Conservation (phyloP, 352 stramenopile genomes). For the Pythium phragmiticola region DNA sequence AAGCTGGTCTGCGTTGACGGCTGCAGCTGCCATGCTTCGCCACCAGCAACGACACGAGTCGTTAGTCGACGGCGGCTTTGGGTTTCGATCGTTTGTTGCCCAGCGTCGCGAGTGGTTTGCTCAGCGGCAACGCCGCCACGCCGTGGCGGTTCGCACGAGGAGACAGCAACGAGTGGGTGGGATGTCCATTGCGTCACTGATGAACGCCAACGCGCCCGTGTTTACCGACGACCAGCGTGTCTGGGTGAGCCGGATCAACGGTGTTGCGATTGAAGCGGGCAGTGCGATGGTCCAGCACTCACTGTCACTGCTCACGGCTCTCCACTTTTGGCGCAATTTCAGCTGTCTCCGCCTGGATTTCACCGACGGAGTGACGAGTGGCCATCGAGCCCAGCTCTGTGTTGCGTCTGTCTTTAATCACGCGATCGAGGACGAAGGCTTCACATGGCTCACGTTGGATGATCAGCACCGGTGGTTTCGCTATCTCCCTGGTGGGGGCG, state of each 20-base stretch:
- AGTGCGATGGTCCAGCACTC: background rate
- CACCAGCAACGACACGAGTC: background rate
- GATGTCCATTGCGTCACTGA: background rate
- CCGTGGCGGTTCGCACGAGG: background rate
- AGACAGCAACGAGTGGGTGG: background rate
- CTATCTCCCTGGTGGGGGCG: slow-evolving; percentile 7
- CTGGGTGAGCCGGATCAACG: slow-evolving; percentile 9
- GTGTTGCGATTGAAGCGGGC: slow-evolving; percentile 6
- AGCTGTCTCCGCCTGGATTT: slow-evolving; percentile 8
- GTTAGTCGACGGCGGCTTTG: background rate
- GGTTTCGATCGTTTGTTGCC: slow-evolving; percentile 8
- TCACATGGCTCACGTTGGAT: slow-evolving; percentile 10
- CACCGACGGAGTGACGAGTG: background rate
- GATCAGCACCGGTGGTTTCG: slow-evolving; percentile 15
- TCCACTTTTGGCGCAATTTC: slow-evolving; percentile 17
- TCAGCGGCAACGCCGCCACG: background rate
- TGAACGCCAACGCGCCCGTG: background rate
- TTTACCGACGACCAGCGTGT: slow-evolving; percentile 6
- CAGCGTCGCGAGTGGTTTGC: slow-evolving; percentile 2
- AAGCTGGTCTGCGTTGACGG: background rate
- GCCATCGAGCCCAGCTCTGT: slow-evolving; percentile 1
- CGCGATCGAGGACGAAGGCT: background rate
- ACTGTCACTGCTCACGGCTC: slow-evolving; percentile 2
- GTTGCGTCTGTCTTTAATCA: slow-evolving; percentile 13
- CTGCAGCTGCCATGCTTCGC: background rate